These are phyloP conservation scores for Amphibolis antarctica DNA, from an alignment of 106 monocot genomes.

Conservation along the genomic window DNA sequence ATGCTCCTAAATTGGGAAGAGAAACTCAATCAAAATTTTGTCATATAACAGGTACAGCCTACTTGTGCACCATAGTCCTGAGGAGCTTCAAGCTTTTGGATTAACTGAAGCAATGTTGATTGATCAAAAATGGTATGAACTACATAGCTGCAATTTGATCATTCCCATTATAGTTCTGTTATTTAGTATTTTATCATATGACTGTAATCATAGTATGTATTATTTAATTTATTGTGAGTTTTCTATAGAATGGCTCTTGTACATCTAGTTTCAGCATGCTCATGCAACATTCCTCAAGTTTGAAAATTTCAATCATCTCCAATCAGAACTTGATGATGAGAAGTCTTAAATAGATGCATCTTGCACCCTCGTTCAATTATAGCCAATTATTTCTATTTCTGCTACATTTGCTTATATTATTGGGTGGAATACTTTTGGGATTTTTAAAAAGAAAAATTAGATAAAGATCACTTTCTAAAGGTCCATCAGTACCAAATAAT, in stretches of 20 bases:
- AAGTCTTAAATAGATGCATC: background rate
- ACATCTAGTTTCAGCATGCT: background rate
- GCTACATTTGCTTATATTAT: too few species aligned
- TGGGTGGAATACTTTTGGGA: too few species aligned
- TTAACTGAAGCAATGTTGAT: constrained; percentile 70
- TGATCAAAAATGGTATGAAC: constrained; percentile 76
- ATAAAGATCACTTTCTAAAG: too few species aligned
- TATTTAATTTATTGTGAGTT: background rate
- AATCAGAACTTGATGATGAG: background rate
- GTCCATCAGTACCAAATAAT: too few species aligned
- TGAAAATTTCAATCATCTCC: too few species aligned
- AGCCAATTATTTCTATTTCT: too few species aligned
- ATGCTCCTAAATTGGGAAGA: background rate
- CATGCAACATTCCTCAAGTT: too few species aligned
- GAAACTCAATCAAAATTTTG: background rate
- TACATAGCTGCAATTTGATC: background rate
- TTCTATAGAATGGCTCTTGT: background rate
- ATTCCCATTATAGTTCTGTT: background rate
- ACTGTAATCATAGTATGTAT: too few species aligned
- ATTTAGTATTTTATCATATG: background rate
- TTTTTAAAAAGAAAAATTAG: too few species aligned
- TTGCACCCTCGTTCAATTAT: background rate
- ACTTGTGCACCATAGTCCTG: constrained; percentile 68
- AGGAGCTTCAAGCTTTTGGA: constrained; percentile 67
- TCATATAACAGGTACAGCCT: constrained; percentile 77